Evolutionary conservation across 768 basidiomycete species (phyloP), one percentile per base, ranked within the genome.

Genomic region (Leccinum olivaceopallidum): DNA sequence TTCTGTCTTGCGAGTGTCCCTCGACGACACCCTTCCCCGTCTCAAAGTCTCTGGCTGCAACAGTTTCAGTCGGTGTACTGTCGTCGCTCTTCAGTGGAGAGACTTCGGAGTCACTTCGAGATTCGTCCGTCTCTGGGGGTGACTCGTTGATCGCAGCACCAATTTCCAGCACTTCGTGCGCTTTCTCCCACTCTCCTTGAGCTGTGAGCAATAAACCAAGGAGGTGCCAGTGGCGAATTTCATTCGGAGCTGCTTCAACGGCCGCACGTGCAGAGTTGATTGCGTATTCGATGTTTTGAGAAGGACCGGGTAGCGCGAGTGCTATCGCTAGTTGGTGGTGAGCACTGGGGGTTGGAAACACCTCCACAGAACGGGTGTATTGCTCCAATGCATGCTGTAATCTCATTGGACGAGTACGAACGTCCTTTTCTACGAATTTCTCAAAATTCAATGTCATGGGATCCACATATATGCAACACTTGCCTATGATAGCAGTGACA

Each of bases 151-250:
- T 69, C 4, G 74, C 83, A 2, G 88, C 82, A 26, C 91, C 95
- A n/a, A 86, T 79, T 56, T 94, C 91, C 42, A 95, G 73, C 4
- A 95, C 86, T 60, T 86, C 85, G 34, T 77, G 77, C 0, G 95
- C 94, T 12, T 87, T 90, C 36, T 75, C 75, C 91, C 92, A 93
- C 64, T 94, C 87, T 63, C 89, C 92, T 30, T 80, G 77, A 9
- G 90, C 88, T 0, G 87, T 86, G n/a, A 95, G 79, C 12, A 96
- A 73, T 5, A 98, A 76, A 0, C 90, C 94, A 0, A 98, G 80
- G 16, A 98, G 82, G 74, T 98, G 96, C 95, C 95, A 98, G 56
- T 90, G 89, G 47, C 92, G 82, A 26, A 91, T 72, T 60, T 84
- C 81, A 34, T 72, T 75, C 0, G 88, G 78, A 32, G 88, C 85